phyloP scores from a whole-genome alignment of 176 grass and related monocot genomes.

The Aegilops sharonensis region DNA sequence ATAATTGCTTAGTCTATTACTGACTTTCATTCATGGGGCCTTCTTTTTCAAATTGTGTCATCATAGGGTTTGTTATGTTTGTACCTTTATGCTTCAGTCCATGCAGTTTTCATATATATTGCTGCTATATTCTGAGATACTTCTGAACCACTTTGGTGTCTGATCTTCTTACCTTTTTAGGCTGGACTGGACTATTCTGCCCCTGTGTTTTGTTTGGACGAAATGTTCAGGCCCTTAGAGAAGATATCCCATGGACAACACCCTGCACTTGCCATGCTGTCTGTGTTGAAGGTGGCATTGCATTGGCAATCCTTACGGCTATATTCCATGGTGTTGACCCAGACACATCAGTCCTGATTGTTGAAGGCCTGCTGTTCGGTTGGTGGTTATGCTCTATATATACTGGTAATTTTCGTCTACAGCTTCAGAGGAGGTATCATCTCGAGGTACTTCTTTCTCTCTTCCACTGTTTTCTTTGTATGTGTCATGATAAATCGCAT shows the following conservation, averaged over 20 bases:
- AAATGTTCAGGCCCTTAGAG: constrained; percentile 53
- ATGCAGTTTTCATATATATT: not conserved
- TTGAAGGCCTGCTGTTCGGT: constrained; percentile 54
- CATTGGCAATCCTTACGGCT: constrained; percentile 51
- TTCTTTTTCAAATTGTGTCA: not conserved
- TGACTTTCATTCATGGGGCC: not conserved
- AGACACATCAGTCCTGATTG: constrained; percentile 41
- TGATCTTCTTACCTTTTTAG: constrained; percentile 21
- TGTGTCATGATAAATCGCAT: not conserved
- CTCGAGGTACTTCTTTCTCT: constrained; percentile 45
- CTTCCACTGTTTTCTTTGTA: not conserved
- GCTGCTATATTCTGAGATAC: not conserved
- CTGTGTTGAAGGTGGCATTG: constrained; percentile 67
- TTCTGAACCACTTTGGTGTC: not conserved
- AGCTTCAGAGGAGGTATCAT: constrained; percentile 65
- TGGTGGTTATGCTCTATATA: constrained; percentile 64
- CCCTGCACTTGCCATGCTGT: constrained; percentile 66
- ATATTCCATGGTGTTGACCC: constrained; percentile 64
- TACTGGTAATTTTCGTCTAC: constrained; percentile 30
- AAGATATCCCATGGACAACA: constrained; percentile 57
- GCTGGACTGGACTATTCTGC: constrained; percentile 63
- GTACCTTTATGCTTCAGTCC: not conserved
- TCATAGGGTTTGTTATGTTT: not conserved
- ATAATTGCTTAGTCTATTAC: not conserved
- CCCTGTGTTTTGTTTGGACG: constrained; percentile 76